phyloP scores from a whole-genome alignment of 2,329 filamentous ascomycete genomes.

The Ramularia collo-cygni region DNA sequence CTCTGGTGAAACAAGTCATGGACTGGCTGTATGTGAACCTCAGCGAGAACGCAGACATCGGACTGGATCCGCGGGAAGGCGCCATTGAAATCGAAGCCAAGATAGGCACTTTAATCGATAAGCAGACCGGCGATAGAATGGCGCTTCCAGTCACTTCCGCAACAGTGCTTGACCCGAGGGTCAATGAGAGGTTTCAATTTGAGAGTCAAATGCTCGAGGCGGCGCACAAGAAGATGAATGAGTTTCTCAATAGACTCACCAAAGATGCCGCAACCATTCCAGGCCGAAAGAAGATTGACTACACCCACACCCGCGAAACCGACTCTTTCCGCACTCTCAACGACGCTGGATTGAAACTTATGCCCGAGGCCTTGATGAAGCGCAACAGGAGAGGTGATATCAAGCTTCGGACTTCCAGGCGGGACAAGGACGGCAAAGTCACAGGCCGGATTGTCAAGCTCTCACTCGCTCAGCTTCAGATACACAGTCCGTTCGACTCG shows the following conservation, averaged over 20 bases:
- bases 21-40: conserved; percentile 25
- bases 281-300: conserved; percentile 60
- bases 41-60: conserved; percentile 43
- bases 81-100: conserved; percentile 93
- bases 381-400: conserved; percentile 45
- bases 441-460: conserved; percentile 85
- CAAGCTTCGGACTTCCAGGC: conserved; percentile 53
- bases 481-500: conserved; percentile 67
- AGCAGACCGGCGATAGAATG: conserved; percentile 62
- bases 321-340: conserved; percentile 80
- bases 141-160: conserved; percentile 62
- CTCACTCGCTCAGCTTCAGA: conserved; percentile 71
- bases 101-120: conserved; percentile 72
- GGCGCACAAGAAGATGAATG: conserved; percentile 78
- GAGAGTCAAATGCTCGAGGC: conserved; percentile 81
- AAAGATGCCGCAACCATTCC: conserved; percentile 3
- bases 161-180: conserved; percentile 57
- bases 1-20: conserved; percentile 19
- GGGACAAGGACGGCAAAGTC: conserved; percentile 61
- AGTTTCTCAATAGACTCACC: conserved; percentile 63
- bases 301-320: conserved; percentile 73
- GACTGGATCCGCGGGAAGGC: conserved; percentile 54
- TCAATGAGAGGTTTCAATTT: conserved; percentile 54
- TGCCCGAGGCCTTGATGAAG: conserved; percentile 44
- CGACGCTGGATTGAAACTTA: conserved; percentile 48